Evolutionary conservation across 176 grass and related monocot species (phyloP).

Genomic region (Triticum timopheevii): DNA sequence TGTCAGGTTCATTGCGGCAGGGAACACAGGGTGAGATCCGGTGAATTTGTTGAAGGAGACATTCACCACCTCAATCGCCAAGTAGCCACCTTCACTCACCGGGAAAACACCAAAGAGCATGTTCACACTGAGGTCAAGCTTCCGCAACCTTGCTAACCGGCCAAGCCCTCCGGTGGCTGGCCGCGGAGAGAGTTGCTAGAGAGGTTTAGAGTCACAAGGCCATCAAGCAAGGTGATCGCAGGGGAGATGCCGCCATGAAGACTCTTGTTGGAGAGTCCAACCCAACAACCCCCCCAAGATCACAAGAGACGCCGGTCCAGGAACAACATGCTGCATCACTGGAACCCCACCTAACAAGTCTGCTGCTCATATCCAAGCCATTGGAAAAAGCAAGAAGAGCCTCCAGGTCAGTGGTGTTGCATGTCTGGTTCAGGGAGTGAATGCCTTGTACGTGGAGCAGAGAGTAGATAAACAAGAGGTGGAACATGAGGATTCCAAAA

Average conservation of each 20-base stretch:
- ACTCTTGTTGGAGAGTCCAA: conserved; percentile 52
- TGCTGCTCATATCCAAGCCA: conserved; percentile 31
- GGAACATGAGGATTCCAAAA: not conserved
- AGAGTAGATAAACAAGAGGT: not conserved
- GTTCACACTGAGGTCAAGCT: conserved; percentile 59
- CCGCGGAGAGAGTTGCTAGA: conserved; percentile 45
- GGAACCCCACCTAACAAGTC: conserved; percentile 48
- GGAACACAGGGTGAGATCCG: conserved; percentile 36
- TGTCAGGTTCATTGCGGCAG: conserved; percentile 20
- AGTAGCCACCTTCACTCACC: not conserved
- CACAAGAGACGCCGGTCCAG: conserved; percentile 54
- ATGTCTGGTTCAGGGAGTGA: conserved; percentile 45
- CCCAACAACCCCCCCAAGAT: conserved; percentile 36
- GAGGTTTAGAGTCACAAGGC: conserved; percentile 42
- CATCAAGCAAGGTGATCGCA: conserved; percentile 30
- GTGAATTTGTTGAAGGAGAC: conserved; percentile 52
- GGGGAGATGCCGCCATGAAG: conserved; percentile 36
- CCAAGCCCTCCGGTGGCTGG: not conserved
- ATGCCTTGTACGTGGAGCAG: conserved; percentile 23
- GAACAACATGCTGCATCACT: conserved; percentile 46
- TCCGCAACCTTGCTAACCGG: conserved; percentile 17
- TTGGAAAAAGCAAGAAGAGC: conserved; percentile 44
- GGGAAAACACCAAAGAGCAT: conserved; percentile 19
- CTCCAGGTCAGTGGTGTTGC: conserved; percentile 45
- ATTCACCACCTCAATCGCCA: conserved; percentile 47